A percentile compares a stretch with the other conserved stretches of the same genome.
Evolutionary conservation across 192 early-diverging fungal genomes (phyloP).

Genomic region (Radiomyces spectabilis): DNA sequence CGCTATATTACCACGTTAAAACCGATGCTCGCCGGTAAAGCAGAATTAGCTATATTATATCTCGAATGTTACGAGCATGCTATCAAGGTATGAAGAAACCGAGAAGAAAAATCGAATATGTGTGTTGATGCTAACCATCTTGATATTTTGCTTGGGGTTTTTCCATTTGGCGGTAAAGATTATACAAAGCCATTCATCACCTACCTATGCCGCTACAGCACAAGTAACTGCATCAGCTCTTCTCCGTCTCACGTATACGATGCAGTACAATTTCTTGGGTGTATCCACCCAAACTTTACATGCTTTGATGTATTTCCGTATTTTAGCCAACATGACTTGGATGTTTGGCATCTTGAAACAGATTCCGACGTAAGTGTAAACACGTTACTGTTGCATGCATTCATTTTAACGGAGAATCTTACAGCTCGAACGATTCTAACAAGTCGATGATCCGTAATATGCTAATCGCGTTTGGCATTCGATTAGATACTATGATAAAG

Average conservation of each 20-base stretch:
- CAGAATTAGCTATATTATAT: constrained; percentile 42
- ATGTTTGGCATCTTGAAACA: constrained; percentile 41
- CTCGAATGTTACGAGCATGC: constrained; percentile 39
- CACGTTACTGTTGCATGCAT: too few species aligned
- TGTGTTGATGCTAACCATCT: neutral
- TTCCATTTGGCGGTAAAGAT: constrained; percentile 6
- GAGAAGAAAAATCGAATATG: neutral
- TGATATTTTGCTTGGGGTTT: neutral
- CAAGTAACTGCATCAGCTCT: constrained; percentile 31
- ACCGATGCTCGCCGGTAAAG: constrained; percentile 27
- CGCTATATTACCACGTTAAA: constrained; percentile 33
- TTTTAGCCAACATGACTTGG: constrained; percentile 44
- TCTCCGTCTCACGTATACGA: constrained; percentile 33
- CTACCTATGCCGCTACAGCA: constrained; percentile 27
- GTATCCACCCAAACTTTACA: constrained; percentile 28
- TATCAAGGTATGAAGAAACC: constrained; percentile 12
- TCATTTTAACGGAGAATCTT: neutral
- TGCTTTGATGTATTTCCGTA: constrained; percentile 36
- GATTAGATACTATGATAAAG: constrained; percentile 24
- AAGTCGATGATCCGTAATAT: constrained; percentile 30
- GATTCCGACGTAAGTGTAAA: constrained; percentile 18
- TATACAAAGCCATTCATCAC: constrained; percentile 26
- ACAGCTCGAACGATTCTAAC: constrained; percentile 13
- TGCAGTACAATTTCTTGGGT: constrained; percentile 45
- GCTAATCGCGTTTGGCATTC: constrained; percentile 29